A percentile compares a stretch with the other conserved stretches of the same genome.
phyloP scores from a whole-genome alignment of 768 basidiomycete species.

The Agaricus blazei region DNA sequence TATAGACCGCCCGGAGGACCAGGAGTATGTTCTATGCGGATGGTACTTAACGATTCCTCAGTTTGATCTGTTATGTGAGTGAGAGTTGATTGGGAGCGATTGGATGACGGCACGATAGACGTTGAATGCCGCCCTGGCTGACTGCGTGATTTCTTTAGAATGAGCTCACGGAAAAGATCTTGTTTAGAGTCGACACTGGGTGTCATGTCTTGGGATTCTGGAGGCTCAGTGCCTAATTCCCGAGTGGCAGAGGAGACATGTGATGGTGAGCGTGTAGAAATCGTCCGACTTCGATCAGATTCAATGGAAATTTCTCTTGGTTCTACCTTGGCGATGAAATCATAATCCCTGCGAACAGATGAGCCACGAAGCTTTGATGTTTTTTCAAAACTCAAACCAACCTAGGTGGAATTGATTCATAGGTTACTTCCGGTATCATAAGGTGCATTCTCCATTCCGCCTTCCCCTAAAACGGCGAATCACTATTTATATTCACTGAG shows the following conservation, averaged over 20 bases:
- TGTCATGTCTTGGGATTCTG: background rate
- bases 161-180: background rate
- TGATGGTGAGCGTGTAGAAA: background rate
- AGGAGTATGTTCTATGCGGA: conserved; percentile 1
- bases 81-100: background rate
- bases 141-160: background rate
- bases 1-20: conserved; percentile 17
- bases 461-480: background rate
- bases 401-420: conserved; percentile 1
- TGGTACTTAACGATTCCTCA: conserved; percentile 5
- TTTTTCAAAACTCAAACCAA: background rate
- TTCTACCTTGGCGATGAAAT: background rate
- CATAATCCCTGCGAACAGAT: background rate
- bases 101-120: background rate
- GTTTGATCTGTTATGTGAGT: conserved; percentile 9
- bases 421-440: conserved; percentile 2
- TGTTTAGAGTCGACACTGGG: background rate
- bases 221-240: background rate
- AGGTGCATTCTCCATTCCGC: conserved; percentile 8
- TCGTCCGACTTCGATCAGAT: background rate
- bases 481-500: background rate
- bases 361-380: background rate
- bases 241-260: background rate
- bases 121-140: background rate
- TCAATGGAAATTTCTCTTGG: background rate